Evolutionary conservation across 2,329 filamentous ascomycete genomes (phyloP), one percentile per base, ranked within the genome.

Genomic region (Pezicula neosporulosa): DNA sequence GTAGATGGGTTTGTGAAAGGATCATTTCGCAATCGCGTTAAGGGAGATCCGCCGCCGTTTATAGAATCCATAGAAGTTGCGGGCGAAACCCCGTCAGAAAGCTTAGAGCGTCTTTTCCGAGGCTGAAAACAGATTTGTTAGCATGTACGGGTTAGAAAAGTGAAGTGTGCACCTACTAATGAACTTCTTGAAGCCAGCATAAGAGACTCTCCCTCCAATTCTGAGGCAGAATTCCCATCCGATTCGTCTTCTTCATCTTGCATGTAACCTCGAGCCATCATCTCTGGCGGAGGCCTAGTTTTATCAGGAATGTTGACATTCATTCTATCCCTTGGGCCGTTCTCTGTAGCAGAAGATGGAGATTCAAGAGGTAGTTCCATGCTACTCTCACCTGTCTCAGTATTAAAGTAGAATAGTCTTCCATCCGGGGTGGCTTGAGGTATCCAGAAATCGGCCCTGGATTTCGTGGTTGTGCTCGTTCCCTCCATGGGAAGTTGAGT

Each of bases 381-480:
- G 56, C 89, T 95, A 66, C 89, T 95, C 64, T 95, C 90, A 50
- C 93, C 92, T 0, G 94, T 99, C 74, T 97, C 85, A 56, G 93
- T 97, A 70, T 99, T 99, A 78, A 96, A 97, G 73, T 97, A 99
- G 71, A 95, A 99, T 21, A 99, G 73, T 51, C 92, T 82, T 49
- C 94, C 94, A 67, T 97, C 92, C 1, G 90, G 83, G 0, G 94
- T 99, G 13, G 92, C 94, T 73, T 99, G 94, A 16, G 94, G 94
- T 60, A 99, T 96, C 94, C 94, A 99, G 67, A 96, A 99, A 59
- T 95, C 93, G 43, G 93, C 91, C 67, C 93, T 86, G 61, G 94
- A 92, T 65, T 89, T 88, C 63, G 86, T 85, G 56, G 71, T 77
- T 56, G 70, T 70, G 43, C 80, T 80, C 18, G 78, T 77, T 46